phyloP scores from a whole-genome alignment of 352 stramenopile species.

The Globisporangium alternatum region DNA sequence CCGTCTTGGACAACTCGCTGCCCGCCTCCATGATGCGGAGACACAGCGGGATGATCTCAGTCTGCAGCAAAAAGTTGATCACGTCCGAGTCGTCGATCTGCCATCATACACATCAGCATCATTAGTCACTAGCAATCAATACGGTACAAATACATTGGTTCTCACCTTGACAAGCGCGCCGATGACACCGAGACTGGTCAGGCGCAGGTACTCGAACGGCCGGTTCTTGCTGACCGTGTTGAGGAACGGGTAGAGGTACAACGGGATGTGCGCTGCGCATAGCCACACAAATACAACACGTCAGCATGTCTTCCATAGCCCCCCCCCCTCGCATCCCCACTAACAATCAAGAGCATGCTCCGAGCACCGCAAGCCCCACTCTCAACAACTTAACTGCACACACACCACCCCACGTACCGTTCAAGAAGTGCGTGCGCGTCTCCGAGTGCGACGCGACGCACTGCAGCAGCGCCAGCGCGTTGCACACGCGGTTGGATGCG shows the following conservation, averaged over 20 bases:
- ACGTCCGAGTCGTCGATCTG: slow-evolving; percentile 98
- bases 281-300: background rate
- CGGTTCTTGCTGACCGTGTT: slow-evolving; percentile 98
- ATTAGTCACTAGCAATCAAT: background rate
- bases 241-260: slow-evolving; percentile 99
- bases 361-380: background rate
- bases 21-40: slow-evolving; percentile 99
- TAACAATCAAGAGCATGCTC: background rate
- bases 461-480: slow-evolving; percentile 97
- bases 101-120: background rate
- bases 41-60: slow-evolving; percentile 99
- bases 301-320: background rate
- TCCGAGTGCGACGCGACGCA: slow-evolving; percentile 98
- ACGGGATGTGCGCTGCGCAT: slow-evolving; percentile 90
- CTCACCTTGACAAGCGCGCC: slow-evolving; percentile 96
- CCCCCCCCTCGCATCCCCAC: background rate
- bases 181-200: slow-evolving; percentile 98
- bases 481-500: slow-evolving; percentile 98
- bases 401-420: slow-evolving; percentile 37
- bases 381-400: background rate
- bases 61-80: slow-evolving; percentile 99
- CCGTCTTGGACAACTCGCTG: slow-evolving; percentile 97
- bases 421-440: slow-evolving; percentile 96
- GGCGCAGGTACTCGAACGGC: slow-evolving; percentile 98
- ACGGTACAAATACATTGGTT: background rate